Base-by-base conservation (phyloP, 148 eudicot genomes). In the Chenopodium suecicum region DNA sequence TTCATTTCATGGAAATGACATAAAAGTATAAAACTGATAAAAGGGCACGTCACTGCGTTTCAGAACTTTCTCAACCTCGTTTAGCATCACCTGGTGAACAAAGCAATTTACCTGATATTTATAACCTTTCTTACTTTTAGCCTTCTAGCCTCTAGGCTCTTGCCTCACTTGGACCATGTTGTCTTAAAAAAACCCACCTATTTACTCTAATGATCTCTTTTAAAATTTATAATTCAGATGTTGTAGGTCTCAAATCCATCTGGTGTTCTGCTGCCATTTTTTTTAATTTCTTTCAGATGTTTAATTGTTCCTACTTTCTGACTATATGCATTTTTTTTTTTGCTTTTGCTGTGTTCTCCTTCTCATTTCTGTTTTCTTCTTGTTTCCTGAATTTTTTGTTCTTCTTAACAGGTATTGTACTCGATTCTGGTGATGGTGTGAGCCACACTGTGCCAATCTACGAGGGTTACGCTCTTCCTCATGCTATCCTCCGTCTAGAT, bases 391-490 rank as follows among this genome's bases (percentile, higher is more conserved):
- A 73, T 41, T 16, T 0, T 50, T 1, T 73, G 6, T 32, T 75
- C 65, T 23, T 63, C 0, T 34, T n/a, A 70, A 25, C 52, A 84
- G 86, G 86, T 84, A 84, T 84, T 76, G 86, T 84, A 77, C 86
- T 84, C 7, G 83, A 84, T 84, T 84, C 83, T 64, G 86, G 86
- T 50, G 83, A 84, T 65, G 86, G 86, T 80, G 86, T 84, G 73
- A 84, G 86, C 68, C 81, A 84, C 70, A 80, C 83, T 20, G 83
- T 84, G 44, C 86, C 86, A 50, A 84, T 84, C 60, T 84, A 84
- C 25, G 86, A 84, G 78, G 86, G 86, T n/a, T 84, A 84, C 29
- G 86, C 86, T 19, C 75, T 84, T 48, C 86, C 83, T 47, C 86
- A 84, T 52, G 83, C 83, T 27, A 84, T 84, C 73, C 83, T 80